Evolutionary conservation across 1,284 basidiomycete species (phyloP), one percentile per base, ranked within the genome.

Genomic region (Sanghuangporus weigelae): DNA sequence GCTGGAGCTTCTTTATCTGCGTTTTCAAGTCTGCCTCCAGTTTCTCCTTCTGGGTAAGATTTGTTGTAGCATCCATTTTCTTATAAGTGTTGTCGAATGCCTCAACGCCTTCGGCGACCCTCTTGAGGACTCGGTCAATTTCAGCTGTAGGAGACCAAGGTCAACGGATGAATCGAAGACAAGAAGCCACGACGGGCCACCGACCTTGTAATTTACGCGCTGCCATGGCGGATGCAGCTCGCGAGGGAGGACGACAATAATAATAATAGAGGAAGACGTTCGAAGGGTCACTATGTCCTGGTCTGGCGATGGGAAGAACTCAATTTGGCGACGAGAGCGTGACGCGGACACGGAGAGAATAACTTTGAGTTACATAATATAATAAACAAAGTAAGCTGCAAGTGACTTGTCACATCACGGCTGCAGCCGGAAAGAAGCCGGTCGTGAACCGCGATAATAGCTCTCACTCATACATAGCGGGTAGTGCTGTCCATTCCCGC

Each of bases 1-100:
- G 87, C 77, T 99, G 97, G 3, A 99, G 87, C 78, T 99, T 98
- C 88, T 99, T 99, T 73, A 98, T 98, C 79, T 98, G 95, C 1
- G 94, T 95, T 83, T 98, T 97, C 71, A 98, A 81, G 74, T 98
- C 95, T 12, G 89, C 86, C 76, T 97, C 95, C 61, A 93, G 87
- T 78, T 97, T 97, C 84, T 97, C 95, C 77, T 97, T 97, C 85
- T 97, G 95, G 0, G 95, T 94, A 73, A 92, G 89, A 77, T 96
- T 97, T 51, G 92, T 92, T 8, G 93, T 92, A 65, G 90, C 84
- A 75, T 93, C 91, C 87, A 98, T 95, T 84, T 97, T 98, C 75
- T 96, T 94, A 75, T 96, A 96, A 73, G 96, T 96, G 75, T 82
- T 86, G 78, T 97, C 95, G 75, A 98, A 98, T 71, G 92, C 81